Conservation (phyloP, 75 land plant species). For the Cunninghamia lanceolata region DNA sequence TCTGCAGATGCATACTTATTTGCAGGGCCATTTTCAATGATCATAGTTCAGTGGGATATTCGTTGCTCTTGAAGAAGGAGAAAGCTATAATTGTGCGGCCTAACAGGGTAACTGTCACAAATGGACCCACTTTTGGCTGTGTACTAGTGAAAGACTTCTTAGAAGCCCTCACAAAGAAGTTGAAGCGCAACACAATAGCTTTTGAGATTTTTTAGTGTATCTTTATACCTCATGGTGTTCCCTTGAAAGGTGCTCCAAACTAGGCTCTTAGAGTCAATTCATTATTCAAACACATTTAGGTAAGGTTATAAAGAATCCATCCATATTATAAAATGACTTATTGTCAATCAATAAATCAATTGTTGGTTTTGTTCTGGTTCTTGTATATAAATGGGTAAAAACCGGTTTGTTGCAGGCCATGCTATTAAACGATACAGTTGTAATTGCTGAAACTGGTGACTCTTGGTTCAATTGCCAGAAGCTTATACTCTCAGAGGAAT, state of each 20-base stretch:
- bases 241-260: slow-evolving; percentile 31
- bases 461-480: slow-evolving; percentile 97
- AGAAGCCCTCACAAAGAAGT: no score
- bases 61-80: no score
- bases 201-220: slow-evolving; percentile 66
- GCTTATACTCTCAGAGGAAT: slow-evolving; percentile 45
- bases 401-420: slow-evolving; percentile 38
- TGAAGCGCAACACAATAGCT: no score
- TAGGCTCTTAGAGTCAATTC: slow-evolving; percentile 36
- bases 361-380: neutral
- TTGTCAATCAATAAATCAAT: no score
- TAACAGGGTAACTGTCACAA: no score
- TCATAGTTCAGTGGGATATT: no score
- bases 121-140: no score
- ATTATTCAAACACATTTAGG: slow-evolving; percentile 84
- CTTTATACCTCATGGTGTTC: slow-evolving; percentile 56
- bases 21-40: slow-evolving; percentile 47
- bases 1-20: slow-evolving; percentile 49
- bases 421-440: slow-evolving; percentile 54
- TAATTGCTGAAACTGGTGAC: slow-evolving; percentile 91
- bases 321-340: neutral
- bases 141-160: no score
- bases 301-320: neutral
- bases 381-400: neutral
- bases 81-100: no score